Evolutionary conservation across 768 basidiomycete genomes (phyloP).

Genomic region (Lyophyllum atratum): DNA sequence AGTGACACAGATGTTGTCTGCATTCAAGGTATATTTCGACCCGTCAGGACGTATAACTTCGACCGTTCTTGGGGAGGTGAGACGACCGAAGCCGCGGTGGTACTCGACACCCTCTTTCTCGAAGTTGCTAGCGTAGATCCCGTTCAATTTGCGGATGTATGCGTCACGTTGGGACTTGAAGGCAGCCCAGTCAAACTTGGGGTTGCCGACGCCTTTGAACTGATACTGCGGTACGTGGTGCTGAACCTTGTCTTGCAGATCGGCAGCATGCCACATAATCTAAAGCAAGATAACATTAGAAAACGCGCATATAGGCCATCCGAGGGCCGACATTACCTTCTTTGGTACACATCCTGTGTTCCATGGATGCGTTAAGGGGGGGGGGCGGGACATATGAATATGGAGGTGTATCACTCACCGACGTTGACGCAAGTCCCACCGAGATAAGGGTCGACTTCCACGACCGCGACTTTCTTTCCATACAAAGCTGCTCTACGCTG

Average conservation of each 20-base stretch:
- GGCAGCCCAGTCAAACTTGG: constrained; percentile 83
- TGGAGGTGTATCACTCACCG: constrained; percentile 50
- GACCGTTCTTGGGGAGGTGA: constrained; percentile 69
- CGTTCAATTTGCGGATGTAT: constrained; percentile 88
- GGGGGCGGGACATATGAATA: background rate
- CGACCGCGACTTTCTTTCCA: constrained; percentile 90
- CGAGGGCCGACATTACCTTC: constrained; percentile 49
- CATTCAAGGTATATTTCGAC: constrained; percentile 66
- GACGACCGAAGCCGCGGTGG: constrained; percentile 75
- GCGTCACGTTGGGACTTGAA: constrained; percentile 96
- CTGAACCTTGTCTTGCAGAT: constrained; percentile 81
- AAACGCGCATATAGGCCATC: background rate
- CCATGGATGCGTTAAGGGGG: background rate
- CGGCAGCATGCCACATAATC: constrained; percentile 99
- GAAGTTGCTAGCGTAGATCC: constrained; percentile 90
- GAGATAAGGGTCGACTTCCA: constrained; percentile 72
- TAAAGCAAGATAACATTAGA: constrained; percentile 27
- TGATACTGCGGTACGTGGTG: constrained; percentile 76
- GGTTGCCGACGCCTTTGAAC: constrained; percentile 57
- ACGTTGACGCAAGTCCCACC: constrained; percentile 99
- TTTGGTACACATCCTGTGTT: constrained; percentile 91
- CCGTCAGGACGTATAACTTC: constrained; percentile 75
- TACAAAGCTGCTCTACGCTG: constrained; percentile 91
- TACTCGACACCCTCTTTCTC: constrained; percentile 86
- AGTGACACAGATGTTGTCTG: constrained; percentile 81